Evolutionary conservation across 208 protist species (phyloP), one percentile per base, ranked within the genome.

Genomic region (Trypanosoma platydactyli): DNA sequence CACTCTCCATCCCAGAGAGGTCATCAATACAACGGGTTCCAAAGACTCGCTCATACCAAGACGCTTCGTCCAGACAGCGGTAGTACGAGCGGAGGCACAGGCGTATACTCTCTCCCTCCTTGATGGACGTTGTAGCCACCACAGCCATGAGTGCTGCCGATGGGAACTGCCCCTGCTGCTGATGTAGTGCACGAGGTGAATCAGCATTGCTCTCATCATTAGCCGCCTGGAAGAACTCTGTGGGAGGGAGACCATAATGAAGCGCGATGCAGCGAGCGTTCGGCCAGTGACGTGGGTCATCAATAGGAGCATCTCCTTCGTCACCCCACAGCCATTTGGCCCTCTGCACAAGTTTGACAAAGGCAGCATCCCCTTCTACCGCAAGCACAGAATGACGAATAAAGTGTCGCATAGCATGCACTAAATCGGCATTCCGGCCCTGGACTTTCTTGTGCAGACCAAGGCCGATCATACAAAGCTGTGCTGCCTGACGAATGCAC

Each of bases 251-350:
- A 27, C 84, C 84, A 64, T 91, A 94, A 68, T 94, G 88, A 33
- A 94, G 67, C 1, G 81, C 85, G 40, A 94, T 84, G 64, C 88
- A 94, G 59, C 85, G 83, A 41, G 85, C 88, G 55, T 94, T 94
- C 3, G 88, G 82, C 15, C 68, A 73, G 59, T 51, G 9, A 59
- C 51, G 50, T 53, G 68, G 67, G 67, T 76, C 55, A 58, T 74
- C 25, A 54, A 56, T 30, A 45, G 29, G 33, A 53, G 40, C 22
- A 50, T 48, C 15, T 56, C 38, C 54, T n/a, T 35, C 30, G 40
- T 64, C 27, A 27, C 51, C 52, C 45, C 56, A 52, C 18, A 56
- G 57, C 41, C 16, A 25, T 24, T 20, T 87, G 44, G 56, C 50
- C 44, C 67, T 81, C 72, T 27, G 84, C 77, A 30, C 80, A 46